Conservation (phyloP, 352 stramenopile genomes). For the Phytophthora lateralis region DNA sequence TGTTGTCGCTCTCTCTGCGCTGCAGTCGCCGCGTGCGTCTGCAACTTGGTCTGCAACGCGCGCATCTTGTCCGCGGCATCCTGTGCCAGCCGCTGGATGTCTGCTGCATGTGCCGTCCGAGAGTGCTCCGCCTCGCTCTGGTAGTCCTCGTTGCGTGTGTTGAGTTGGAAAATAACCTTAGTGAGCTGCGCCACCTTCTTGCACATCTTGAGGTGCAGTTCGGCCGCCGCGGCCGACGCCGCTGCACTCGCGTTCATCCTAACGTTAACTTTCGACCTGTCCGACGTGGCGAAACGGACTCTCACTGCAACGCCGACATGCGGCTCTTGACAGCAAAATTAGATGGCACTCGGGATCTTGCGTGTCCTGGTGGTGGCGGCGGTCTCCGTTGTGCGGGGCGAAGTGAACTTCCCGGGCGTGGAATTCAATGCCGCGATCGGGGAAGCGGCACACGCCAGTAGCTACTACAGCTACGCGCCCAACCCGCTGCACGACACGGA, state of each 20-base stretch:
- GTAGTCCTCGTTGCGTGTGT: slow-evolving; percentile 93
- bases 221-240: slow-evolving; percentile 32
- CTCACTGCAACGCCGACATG: slow-evolving; percentile 1
- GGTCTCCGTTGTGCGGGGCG: background rate
- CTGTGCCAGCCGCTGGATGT: slow-evolving; percentile 55
- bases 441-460: slow-evolving; percentile 61
- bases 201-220: slow-evolving; percentile 93
- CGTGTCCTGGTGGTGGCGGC: slow-evolving; percentile 18
- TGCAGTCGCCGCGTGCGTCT: slow-evolving; percentile 35
- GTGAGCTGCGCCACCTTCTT: slow-evolving; percentile 95
- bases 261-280: slow-evolving; percentile 1
- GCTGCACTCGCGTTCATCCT: slow-evolving; percentile 24
- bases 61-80: slow-evolving; percentile 63
- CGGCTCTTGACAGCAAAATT: slow-evolving; percentile 19
- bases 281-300: slow-evolving; percentile 23
- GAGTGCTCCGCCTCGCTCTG: slow-evolving; percentile 65
- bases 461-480: slow-evolving; percentile 75
- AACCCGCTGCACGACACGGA: slow-evolving; percentile 65
- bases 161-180: slow-evolving; percentile 95
- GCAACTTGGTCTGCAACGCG: slow-evolving; percentile 46
- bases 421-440: slow-evolving; percentile 72
- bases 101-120: slow-evolving; percentile 37
- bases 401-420: slow-evolving; percentile 67
- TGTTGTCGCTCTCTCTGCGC: slow-evolving; percentile 39
- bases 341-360: slow-evolving; percentile 11